Base-by-base conservation (phyloP, 192 early-diverging fungal species). In the Linderina pennispora region DNA sequence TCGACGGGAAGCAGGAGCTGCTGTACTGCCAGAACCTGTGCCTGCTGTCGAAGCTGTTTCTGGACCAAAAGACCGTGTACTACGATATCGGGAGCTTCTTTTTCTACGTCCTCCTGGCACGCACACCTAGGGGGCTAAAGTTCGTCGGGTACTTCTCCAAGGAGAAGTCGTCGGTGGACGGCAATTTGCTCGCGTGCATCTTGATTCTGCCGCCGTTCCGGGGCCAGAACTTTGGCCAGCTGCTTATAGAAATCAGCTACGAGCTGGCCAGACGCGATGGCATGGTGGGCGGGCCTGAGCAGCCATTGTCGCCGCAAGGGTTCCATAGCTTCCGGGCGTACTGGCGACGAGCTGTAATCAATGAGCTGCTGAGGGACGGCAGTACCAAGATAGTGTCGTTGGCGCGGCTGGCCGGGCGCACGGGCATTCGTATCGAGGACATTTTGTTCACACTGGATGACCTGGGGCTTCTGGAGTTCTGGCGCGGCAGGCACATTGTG, bases 111-210 rank as follows among this genome's bases (percentile, higher is more conserved):
- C 64, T 98, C 45, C 84, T 74, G 20, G 48, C 43, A 24, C 65
- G 61, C 20, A 45, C 38, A 1, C 26, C n/a, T n/a, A 32, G 15
- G 13, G 32, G 17, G 16, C 16, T 4, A 23, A 14, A 18, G 31
- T 82, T 94, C 53, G 85, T 89, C 9, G 96, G 91, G 0, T 98
- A 92, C 51, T 98, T 98, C 70, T 96, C 93, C 25, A 99, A 99
- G 75, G 92, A 97, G 62, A 95, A 92, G 45, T 47, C 69, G 5
- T 91, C 91, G 0, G 78, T 81, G 28, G 90, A 91, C 31, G 75
- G 77, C 35, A 89, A 89, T 63, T 95, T 95, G 45, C 57, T 97
- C 16, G 89, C 94, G 0, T 97, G 94, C 59, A 94, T 97, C 28
- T 47, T 94, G 48, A 77, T 87, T 13, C 71, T 97, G 0, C 94